Conservation (phyloP, 2,329 filamentous ascomycete species). For the Neofusicoccum parvum region DNA sequence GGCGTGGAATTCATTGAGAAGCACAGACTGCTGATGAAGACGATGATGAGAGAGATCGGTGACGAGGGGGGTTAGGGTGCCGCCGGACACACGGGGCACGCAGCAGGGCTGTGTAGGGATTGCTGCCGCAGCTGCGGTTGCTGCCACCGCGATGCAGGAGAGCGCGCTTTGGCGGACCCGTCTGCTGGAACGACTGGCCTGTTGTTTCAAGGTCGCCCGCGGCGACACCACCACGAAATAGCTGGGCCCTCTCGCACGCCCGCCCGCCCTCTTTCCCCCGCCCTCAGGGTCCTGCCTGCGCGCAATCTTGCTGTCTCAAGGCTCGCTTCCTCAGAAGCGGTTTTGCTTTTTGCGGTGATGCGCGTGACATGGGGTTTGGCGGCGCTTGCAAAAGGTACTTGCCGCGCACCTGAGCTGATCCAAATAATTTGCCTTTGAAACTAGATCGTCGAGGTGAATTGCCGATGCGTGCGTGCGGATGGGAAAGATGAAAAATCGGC, state of each 20-base stretch:
- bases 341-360: background rate
- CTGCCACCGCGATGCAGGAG: background rate
- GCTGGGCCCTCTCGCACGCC: background rate
- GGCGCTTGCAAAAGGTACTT: background rate
- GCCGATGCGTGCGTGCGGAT: background rate
- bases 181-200: background rate
- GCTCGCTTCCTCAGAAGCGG: background rate
- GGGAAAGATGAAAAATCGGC: background rate
- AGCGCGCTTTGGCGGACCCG: background rate
- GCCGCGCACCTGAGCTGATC: constrained; percentile 4
- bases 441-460: background rate
- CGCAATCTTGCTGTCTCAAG: background rate
- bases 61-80: constrained; percentile 5
- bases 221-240: background rate
- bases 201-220: constrained; percentile 10
- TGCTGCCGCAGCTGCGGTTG: background rate
- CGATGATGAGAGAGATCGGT: constrained; percentile 6
- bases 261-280: background rate
- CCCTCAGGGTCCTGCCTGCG: background rate
- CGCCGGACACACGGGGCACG: background rate
- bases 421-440: background rate
- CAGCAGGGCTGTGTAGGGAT: background rate
- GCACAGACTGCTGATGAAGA: background rate
- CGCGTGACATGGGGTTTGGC: background rate
- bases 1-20: background rate